Evolutionary conservation across 352 stramenopile species (phyloP).

Genomic region (Blastocystis sp.): DNA sequence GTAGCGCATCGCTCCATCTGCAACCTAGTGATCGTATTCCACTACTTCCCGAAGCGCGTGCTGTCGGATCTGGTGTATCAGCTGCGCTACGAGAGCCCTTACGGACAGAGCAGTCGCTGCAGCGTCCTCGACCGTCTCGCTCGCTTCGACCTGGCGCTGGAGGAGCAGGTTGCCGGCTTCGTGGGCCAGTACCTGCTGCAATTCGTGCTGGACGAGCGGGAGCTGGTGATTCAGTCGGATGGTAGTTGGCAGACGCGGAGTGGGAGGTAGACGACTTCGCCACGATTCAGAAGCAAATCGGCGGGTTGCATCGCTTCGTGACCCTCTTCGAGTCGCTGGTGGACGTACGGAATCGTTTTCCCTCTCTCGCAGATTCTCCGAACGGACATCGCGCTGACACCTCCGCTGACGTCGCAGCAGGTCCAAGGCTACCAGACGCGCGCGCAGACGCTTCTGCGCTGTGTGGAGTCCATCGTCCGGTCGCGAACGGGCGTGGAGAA

Average conservation of each 20-base stretch:
- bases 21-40: too few relatives aligned
- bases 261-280: constrained; percentile 10
- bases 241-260: background rate
- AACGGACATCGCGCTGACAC: background rate
- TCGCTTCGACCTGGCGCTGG: background rate
- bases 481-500: background rate
- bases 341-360: background rate
- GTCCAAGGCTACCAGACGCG: background rate
- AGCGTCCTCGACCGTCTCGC: background rate
- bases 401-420: background rate
- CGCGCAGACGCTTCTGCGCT: background rate
- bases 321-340: background rate
- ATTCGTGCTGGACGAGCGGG: background rate
- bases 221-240: background rate
- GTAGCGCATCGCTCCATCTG: too few relatives aligned
- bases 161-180: background rate
- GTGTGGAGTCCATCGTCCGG: background rate
- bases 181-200: background rate
- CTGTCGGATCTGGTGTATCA: background rate
- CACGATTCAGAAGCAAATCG: constrained; percentile 13
- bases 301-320: background rate
- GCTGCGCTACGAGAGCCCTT: background rate
- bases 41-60: background rate
- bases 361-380: background rate
- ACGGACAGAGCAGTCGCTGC: background rate